Evolutionary conservation across 2,329 filamentous ascomycete genomes (phyloP).

Genomic region (Teratosphaeriaceae sp.): DNA sequence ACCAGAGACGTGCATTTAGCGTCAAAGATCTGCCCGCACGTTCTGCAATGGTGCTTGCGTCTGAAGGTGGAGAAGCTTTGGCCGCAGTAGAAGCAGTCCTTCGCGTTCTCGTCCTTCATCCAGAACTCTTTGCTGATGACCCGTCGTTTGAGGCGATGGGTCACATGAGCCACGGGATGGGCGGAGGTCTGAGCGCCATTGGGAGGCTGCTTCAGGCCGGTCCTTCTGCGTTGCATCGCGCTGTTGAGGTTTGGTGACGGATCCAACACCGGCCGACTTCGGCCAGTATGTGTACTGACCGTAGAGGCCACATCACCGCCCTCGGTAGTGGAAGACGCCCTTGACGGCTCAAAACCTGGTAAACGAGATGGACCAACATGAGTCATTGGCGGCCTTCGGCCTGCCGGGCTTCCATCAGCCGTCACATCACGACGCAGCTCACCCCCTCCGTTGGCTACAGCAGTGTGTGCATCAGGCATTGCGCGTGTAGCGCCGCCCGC

Average conservation of each 20-base stretch:
- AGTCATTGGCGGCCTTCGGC: constrained; percentile 31
- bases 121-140: constrained; percentile 84
- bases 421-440: too few relatives aligned
- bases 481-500: neutral
- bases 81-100: constrained; percentile 91
- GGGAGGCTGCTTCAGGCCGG: constrained; percentile 15
- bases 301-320: constrained; percentile 27
- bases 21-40: constrained; percentile 97
- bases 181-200: constrained; percentile 2
- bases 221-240: constrained; percentile 20
- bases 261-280: constrained; percentile 11
- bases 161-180: constrained; percentile 23
- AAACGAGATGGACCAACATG: constrained; percentile 41
- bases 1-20: constrained; percentile 93
- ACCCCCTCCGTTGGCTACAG: too few relatives aligned
- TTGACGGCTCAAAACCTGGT: constrained; percentile 41
- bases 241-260: constrained; percentile 24
- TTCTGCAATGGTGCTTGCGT: constrained; percentile 92
- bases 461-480: too few relatives aligned
- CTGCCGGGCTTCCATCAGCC: too few relatives aligned
- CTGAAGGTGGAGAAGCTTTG: constrained; percentile 88
- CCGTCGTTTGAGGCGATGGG: constrained; percentile 69
- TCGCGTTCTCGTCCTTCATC: constrained; percentile 99
- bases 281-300: constrained; percentile 14
- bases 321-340: constrained; percentile 40